phyloP scores from a whole-genome alignment of 768 basidiomycete genomes.

The Mycena chlorophos region DNA sequence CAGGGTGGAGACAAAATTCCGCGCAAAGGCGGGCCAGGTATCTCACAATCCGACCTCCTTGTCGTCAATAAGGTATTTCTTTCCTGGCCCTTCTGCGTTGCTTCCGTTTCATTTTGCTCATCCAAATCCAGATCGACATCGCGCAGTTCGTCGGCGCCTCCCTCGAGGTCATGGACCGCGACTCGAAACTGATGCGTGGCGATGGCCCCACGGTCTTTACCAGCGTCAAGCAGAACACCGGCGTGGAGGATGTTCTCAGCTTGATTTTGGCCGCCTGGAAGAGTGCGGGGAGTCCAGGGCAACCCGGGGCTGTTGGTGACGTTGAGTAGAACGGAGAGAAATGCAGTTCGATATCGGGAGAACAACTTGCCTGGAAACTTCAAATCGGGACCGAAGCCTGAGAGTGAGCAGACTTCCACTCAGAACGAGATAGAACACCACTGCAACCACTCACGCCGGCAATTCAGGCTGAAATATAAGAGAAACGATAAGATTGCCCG shows the following conservation, averaged over 20 bases:
- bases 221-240: slow-evolving; percentile 74
- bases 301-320: slow-evolving; percentile 48
- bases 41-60: slow-evolving; percentile 92
- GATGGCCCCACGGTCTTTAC: slow-evolving; percentile 92
- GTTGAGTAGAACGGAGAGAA: slow-evolving; percentile 18
- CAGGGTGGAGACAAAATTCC: slow-evolving; percentile 98
- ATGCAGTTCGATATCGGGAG: no score
- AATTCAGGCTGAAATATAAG: no score
- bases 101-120: neutral
- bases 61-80: slow-evolving; percentile 86
- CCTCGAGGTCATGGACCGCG: slow-evolving; percentile 90
- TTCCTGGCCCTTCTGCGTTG: neutral
- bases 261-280: slow-evolving; percentile 90
- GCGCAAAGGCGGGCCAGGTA: slow-evolving; percentile 95
- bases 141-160: slow-evolving; percentile 92
- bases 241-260: slow-evolving; percentile 78
- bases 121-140: slow-evolving; percentile 72
- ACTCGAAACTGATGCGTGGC: slow-evolving; percentile 91
- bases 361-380: no score
- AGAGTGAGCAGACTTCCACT: no score
- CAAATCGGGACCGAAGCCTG: no score
- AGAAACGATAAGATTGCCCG: no score
- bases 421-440: no score
- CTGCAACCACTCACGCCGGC: no score
- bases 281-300: slow-evolving; percentile 73